Evolutionary conservation across 805 yeast species (phyloP), one percentile per base, ranked within the genome.

Genomic region (Monosporozyma solicola): DNA sequence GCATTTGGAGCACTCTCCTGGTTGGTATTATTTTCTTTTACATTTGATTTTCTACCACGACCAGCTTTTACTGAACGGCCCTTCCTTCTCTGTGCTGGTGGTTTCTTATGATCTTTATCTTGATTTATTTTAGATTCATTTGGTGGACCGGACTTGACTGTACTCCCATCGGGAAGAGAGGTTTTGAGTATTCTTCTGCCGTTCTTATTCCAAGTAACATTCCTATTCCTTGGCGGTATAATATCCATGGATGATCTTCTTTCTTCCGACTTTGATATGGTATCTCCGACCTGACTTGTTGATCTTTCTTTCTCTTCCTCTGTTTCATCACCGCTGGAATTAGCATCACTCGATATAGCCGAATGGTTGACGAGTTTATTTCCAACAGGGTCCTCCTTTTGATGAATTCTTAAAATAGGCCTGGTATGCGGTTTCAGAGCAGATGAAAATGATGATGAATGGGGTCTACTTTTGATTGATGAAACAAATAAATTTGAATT

Each of bases 181-280:
- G 59, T 58, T 43, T 65, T 55, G 27, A 61, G 58, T 16, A 65
- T 58, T 47, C 69, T 53, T 54, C 60, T 67, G 16, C 69, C 70
- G 51, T 64, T 67, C 47, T 66, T 67, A 53, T 66, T 67, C 70
- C 70, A 66, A n/a, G 68, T 66, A 25, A 67, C 67, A 29, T 54
- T 56, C 7, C 49, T 52, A 55, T 60, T 24, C 25, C 10, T 9
- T 20, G 32, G 29, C 7, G 44, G 35, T 20, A 50, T 48, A 24
- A 5, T 15, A 13, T 48, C 46, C n/a, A 39, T 13, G 29, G 37
- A 29, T 31, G 22, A 16, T 48, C 25, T 24, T 43, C 16, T 48
- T 35, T 5, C 8, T 6, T 15, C 39, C 16, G 7, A 7, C 7
- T 35, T 35, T 35, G 39, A 35, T 35, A 35, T 13, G 1, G 39